These are phyloP conservation scores for Penicillium cinerascens DNA, from an alignment of 495 filamentous ascomycete genomes.

Conservation along the genomic window DNA sequence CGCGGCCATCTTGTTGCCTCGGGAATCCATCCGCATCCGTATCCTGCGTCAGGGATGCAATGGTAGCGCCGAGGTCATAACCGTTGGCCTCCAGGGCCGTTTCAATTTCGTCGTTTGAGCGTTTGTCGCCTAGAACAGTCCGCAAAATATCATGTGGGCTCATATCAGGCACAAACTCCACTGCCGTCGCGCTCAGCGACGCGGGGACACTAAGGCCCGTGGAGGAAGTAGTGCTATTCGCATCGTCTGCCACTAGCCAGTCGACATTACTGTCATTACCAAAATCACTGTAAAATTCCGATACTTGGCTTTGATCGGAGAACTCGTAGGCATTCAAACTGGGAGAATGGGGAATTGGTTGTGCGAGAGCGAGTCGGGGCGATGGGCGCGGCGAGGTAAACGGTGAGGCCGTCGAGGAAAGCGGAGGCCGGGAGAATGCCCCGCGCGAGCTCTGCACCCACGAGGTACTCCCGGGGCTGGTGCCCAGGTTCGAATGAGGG, in stretches of 20 bases:
- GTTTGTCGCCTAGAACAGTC: conserved; percentile 85
- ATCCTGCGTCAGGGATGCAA: conserved; percentile 76
- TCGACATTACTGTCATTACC: conserved; percentile 87
- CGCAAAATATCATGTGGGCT: conserved; percentile 97
- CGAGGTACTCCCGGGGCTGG: conserved; percentile 73
- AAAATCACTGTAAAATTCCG: conserved; percentile 86
- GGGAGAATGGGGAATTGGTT: conserved; percentile 95
- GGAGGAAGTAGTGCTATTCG: conserved; percentile 70
- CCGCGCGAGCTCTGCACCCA: conserved; percentile 70
- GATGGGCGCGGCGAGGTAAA: conserved; percentile 95
- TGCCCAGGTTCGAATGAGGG: conserved; percentile 68
- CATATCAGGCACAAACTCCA: conserved; percentile 88
- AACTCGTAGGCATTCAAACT: conserved; percentile 93
- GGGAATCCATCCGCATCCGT: conserved; percentile 31
- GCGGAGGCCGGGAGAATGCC: conserved; percentile 60
- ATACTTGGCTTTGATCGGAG: conserved; percentile 66
- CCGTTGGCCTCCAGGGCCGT: conserved; percentile 80
- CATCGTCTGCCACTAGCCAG: conserved; percentile 93
- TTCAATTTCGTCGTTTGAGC: conserved; percentile 91
- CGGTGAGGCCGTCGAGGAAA: conserved; percentile 61
- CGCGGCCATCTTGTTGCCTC: conserved; percentile 41
- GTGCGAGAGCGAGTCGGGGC: conserved; percentile 84
- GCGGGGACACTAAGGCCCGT: conserved; percentile 57
- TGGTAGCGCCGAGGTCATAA: conserved; percentile 88
- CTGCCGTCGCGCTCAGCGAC: conserved; percentile 70